These are phyloP conservation scores for Gentiana straminea DNA, from an alignment of 257 asterid genomes.

Conservation along the genomic window DNA sequence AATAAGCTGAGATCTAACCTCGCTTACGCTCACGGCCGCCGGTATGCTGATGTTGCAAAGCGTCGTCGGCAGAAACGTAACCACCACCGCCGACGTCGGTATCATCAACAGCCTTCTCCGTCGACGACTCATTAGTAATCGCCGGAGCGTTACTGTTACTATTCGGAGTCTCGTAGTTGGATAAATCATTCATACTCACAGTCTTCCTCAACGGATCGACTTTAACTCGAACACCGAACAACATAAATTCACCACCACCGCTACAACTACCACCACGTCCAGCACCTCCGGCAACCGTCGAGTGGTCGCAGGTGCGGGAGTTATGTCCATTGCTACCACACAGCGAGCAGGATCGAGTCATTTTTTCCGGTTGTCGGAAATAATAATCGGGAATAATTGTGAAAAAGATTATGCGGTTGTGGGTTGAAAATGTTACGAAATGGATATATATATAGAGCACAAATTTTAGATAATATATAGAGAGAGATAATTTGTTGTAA, in stretches of 20 bases:
- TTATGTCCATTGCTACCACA: constrained; percentile 19
- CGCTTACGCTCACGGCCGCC: constrained; percentile 78
- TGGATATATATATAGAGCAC: too few relatives aligned
- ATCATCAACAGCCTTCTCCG: constrained; percentile 22
- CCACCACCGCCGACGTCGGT: constrained; percentile 25
- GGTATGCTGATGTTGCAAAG: constrained; percentile 34
- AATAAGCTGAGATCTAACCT: constrained; percentile 49
- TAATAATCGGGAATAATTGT: neutral
- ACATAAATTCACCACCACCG: constrained; percentile 43
- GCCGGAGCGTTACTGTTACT: neutral
- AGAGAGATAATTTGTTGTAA: too few relatives aligned
- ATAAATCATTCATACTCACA: constrained; percentile 75
- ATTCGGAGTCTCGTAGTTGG: constrained; percentile 43
- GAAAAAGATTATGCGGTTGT: neutral
- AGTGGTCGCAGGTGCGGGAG: constrained; percentile 27
- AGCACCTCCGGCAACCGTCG: constrained; percentile 20
- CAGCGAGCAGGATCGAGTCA: constrained; percentile 19
- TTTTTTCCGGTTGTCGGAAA: neutral
- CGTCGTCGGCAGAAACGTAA: constrained; percentile 79
- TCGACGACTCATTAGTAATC: constrained; percentile 13
- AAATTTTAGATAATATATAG: neutral
- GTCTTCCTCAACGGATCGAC: constrained; percentile 90
- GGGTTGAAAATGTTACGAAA: neutral
- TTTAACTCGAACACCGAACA: constrained; percentile 75
- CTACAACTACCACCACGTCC: constrained; percentile 14